These are phyloP conservation scores for Stephania japonica DNA, from an alignment of 164 flowering plant species.

Conservation along the genomic window DNA sequence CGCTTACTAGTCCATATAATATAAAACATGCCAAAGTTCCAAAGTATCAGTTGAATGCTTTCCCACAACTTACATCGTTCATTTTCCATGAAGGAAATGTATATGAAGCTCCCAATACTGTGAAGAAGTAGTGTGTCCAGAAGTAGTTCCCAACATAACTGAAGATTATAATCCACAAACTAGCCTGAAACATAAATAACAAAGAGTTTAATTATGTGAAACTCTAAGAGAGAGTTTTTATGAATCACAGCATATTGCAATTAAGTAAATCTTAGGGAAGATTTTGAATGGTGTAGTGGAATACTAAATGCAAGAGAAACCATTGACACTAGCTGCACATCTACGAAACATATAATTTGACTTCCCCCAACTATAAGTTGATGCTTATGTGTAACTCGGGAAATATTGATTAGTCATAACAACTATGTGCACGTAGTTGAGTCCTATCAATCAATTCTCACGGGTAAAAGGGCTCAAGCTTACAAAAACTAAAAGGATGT, in stretches of 20 bases:
- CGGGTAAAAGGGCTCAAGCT: too few relatives aligned
- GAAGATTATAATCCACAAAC: conserved; percentile 80
- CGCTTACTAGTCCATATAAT: too few relatives aligned
- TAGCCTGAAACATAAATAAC: conserved; percentile 58
- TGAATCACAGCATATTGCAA: not conserved
- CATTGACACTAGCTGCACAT: not conserved
- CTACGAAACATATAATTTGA: not conserved
- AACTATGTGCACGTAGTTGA: too few relatives aligned
- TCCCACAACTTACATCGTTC: conserved; percentile 67
- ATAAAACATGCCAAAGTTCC: not conserved
- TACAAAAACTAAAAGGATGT: too few relatives aligned
- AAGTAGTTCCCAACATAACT: conserved; percentile 98
- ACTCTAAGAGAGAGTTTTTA: not conserved
- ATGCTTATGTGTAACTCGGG: not conserved
- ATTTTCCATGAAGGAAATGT: conserved; percentile 98
- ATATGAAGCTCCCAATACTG: conserved; percentile 95
- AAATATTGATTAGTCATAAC: too few relatives aligned
- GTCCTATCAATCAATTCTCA: too few relatives aligned
- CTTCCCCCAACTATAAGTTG: too few relatives aligned
- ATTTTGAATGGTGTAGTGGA: not conserved
- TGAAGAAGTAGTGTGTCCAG: conserved; percentile 99
- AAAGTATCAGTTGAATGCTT: not conserved
- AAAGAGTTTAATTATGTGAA: not conserved
- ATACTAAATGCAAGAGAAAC: not conserved
- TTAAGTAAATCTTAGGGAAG: too few relatives aligned